Evolutionary conservation across 768 basidiomycete species (phyloP).

Genomic region (Lentinula detonsa): DNA sequence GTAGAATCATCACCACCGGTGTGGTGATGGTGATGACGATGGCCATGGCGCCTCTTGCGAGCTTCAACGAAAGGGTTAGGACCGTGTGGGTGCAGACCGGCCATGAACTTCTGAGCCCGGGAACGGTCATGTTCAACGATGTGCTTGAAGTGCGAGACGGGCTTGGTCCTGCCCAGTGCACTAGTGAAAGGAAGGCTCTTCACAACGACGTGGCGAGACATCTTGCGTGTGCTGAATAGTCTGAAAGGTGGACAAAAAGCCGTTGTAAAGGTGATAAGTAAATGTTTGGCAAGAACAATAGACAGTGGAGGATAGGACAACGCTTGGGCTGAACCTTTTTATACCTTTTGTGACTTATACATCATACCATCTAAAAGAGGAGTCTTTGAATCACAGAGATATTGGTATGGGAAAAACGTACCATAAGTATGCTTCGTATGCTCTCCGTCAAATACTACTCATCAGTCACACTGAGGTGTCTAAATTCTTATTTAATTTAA

Average conservation of each 20-base stretch:
- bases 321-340: background rate
- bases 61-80: conserved; percentile 29
- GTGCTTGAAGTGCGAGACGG: conserved; percentile 34
- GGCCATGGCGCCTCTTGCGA: conserved; percentile 17
- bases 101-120: conserved; percentile 50
- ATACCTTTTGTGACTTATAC: background rate
- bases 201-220: background rate
- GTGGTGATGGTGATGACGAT: conserved; percentile 10
- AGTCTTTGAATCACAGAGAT: background rate
- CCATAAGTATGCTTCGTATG: background rate
- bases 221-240: background rate
- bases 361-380: background rate
- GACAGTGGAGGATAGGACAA: background rate
- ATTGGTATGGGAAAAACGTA: background rate
- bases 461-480: background rate
- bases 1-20: background rate
- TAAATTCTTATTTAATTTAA: background rate
- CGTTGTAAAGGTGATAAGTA: background rate
- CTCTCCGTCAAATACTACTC: background rate
- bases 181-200: background rate
- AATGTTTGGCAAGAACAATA: background rate
- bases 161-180: conserved; percentile 3
- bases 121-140: conserved; percentile 47
- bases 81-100: conserved; percentile 49
- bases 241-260: conserved; percentile 3